phyloP scores from a whole-genome alignment of 1,284 basidiomycete species.

The Irpex rosettiformis region DNA sequence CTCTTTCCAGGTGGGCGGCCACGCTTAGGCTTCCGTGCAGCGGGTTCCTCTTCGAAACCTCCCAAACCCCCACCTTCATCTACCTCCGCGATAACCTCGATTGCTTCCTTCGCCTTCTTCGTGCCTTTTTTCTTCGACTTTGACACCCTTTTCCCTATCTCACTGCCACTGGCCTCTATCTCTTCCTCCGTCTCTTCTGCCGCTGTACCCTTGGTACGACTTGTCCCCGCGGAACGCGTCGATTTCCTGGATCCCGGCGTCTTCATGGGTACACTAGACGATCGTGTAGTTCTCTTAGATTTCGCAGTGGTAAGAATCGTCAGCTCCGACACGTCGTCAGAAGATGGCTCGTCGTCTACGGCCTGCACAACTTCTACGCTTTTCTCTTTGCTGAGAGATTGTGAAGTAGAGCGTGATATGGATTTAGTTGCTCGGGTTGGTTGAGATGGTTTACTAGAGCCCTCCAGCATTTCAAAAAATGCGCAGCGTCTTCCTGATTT shows the following conservation, averaged over 20 bases:
- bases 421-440: constrained; percentile 8
- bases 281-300: constrained; percentile 5
- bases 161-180: constrained; percentile 22
- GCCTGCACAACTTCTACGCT: constrained; percentile 1
- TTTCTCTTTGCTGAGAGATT: constrained; percentile 10
- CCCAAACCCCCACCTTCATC: constrained; percentile 22
- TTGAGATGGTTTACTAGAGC: constrained; percentile 17
- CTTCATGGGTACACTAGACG: constrained; percentile 22
- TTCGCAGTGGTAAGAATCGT: constrained; percentile 8
- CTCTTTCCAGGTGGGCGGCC: constrained; percentile 21
- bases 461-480: constrained; percentile 34
- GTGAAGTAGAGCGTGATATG: constrained; percentile 7
- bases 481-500: constrained; percentile 46
- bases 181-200: constrained; percentile 26
- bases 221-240: constrained; percentile 26
- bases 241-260: constrained; percentile 30
- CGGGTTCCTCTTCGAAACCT: constrained; percentile 9
- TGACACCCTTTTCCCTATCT: constrained; percentile 23
- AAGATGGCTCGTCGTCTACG: background rate
- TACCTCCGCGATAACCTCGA: constrained; percentile 31
- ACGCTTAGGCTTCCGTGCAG: constrained; percentile 21
- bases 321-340: constrained; percentile 4
- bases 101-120: constrained; percentile 26
- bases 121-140: constrained; percentile 26
- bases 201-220: constrained; percentile 17